These are phyloP conservation scores for Ensete ventricosum DNA, from an alignment of 176 grass and related monocot species.

Conservation along the genomic window DNA sequence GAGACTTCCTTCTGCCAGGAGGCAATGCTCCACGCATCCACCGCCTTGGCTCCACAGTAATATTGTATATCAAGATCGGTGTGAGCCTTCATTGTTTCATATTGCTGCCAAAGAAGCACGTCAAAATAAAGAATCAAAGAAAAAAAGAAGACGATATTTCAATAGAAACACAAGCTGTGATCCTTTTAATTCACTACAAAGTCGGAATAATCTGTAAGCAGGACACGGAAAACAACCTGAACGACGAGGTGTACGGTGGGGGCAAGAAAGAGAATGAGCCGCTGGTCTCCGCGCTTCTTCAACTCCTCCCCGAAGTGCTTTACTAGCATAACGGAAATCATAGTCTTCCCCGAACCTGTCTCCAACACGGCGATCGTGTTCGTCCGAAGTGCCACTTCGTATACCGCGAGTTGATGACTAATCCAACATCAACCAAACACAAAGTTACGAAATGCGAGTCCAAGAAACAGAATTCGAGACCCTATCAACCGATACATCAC, in stretches of 20 bases:
- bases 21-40: conserved; percentile 57
- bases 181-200: neutral
- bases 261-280: conserved; percentile 62
- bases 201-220: neutral
- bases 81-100: conserved; percentile 51
- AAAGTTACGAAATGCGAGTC: neutral
- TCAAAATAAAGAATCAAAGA: neutral
- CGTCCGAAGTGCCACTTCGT: conserved; percentile 40
- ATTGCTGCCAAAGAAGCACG: conserved; percentile 51
- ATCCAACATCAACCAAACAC: neutral
- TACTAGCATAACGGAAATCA: conserved; percentile 89
- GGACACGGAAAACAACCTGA: conserved; percentile 35
- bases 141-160: neutral
- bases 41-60: conserved; percentile 60
- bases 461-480: neutral
- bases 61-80: conserved; percentile 58
- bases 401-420: conserved; percentile 80
- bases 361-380: conserved; percentile 89
- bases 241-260: conserved; percentile 68
- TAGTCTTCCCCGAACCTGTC: conserved; percentile 75
- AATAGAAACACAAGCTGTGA: no score
- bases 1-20: conserved; percentile 62
- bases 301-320: conserved; percentile 36
- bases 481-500: neutral
- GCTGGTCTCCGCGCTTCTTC: conserved; percentile 21